Conservation (phyloP, 345 rosid species). For the Rhizophora mangle region DNA sequence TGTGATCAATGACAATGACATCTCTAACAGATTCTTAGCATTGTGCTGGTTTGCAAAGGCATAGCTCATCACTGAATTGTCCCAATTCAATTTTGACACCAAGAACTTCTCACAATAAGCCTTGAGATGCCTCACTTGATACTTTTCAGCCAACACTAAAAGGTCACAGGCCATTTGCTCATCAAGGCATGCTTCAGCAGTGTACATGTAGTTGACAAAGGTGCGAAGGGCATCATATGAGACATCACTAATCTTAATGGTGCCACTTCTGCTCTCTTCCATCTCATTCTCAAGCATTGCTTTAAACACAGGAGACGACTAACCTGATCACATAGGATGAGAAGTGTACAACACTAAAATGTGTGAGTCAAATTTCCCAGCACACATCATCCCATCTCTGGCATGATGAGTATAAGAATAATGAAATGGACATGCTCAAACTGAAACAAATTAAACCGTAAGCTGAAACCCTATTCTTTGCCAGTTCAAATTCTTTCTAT, state of each 20-base stretch:
- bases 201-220: conserved; percentile 64
- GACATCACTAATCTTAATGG: conserved; percentile 66
- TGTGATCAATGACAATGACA: conserved; percentile 57
- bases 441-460: too few species aligned
- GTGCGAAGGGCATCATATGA: conserved; percentile 63
- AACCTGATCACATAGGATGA: conserved; percentile 35
- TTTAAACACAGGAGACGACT: conserved; percentile 74
- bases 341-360: not conserved
- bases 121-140: conserved; percentile 79
- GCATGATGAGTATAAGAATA: too few species aligned
- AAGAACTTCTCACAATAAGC: conserved; percentile 66
- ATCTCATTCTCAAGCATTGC: conserved; percentile 89
- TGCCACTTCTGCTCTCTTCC: conserved; percentile 83
- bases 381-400: not conserved
- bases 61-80: conserved; percentile 67
- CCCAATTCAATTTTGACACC: conserved; percentile 68
- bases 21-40: conserved; percentile 61
- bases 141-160: conserved; percentile 74
- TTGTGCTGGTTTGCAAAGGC: conserved; percentile 86
- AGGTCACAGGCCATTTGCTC: conserved; percentile 83
- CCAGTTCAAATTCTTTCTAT: too few species aligned
- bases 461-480: too few species aligned
- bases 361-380: not conserved
- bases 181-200: conserved; percentile 76
- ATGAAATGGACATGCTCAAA: too few species aligned